phyloP scores from a whole-genome alignment of 805 yeast species.

The Candida schatavii region DNA sequence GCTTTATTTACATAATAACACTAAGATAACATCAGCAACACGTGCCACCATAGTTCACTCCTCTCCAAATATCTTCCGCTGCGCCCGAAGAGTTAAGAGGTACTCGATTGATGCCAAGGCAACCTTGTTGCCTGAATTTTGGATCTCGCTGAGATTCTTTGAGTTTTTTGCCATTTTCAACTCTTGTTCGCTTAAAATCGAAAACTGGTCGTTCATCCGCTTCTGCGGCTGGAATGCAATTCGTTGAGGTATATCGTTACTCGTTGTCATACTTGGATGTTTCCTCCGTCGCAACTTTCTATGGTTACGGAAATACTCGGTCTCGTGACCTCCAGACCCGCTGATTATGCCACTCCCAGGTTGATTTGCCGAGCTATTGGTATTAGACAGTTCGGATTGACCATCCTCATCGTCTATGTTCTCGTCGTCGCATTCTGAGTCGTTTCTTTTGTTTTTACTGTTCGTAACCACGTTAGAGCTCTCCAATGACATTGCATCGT shows the following conservation, averaged over 20 bases:
- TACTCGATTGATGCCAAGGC: neutral
- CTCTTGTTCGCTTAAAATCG: slow-evolving; percentile 1
- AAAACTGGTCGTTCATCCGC: neutral
- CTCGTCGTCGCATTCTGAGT: slow-evolving; percentile 9
- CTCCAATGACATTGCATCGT: slow-evolving; percentile 20
- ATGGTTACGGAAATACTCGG: neutral
- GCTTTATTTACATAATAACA: too few species aligned
- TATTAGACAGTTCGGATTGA: neutral
- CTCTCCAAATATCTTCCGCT: slow-evolving; percentile 1
- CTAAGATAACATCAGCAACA: neutral
- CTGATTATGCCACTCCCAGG: neutral
- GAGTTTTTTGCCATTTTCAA: neutral
- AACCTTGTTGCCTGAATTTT: neutral
- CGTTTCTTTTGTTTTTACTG: slow-evolving; percentile 8
- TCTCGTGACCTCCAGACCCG: neutral
- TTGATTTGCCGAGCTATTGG: neutral
- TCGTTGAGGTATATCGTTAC: neutral
- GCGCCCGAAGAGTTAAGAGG: slow-evolving; percentile 3
- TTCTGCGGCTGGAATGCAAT: neutral
- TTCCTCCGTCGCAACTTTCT: slow-evolving; percentile 3
- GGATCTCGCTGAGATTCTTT: neutral
- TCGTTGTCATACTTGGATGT: neutral
- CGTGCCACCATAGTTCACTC: neutral
- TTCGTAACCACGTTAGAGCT: slow-evolving; percentile 12
- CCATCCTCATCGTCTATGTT: slow-evolving; percentile 12